Percentiles rank a stretch among this genome's conserved stretches.
These are phyloP conservation scores for Orbilia ellipsospora DNA, from an alignment of 2,329 filamentous ascomycete species.

Conservation along the genomic window DNA sequence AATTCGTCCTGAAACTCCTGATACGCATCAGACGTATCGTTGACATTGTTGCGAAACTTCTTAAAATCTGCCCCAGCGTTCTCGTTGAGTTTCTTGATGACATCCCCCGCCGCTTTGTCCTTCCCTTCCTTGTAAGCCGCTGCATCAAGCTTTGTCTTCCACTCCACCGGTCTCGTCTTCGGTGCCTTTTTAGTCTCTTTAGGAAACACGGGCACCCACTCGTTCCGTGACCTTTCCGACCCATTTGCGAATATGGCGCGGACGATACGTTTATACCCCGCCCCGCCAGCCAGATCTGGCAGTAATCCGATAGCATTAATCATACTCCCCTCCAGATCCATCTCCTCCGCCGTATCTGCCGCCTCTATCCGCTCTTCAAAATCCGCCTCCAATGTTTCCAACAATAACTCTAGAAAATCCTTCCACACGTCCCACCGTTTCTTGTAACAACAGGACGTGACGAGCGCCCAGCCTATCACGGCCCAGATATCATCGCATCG, in stretches of 20 bases:
- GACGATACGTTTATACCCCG: conserved; percentile 49
- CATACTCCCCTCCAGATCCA: conserved; percentile 43
- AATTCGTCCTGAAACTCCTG: conserved; percentile 32
- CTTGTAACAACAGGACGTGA: conserved; percentile 41
- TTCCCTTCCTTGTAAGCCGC: conserved; percentile 1
- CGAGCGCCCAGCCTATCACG: conserved; percentile 45
- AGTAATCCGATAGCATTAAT: conserved; percentile 35
- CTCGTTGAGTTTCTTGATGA: conserved; percentile 2
- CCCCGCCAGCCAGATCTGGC: conserved; percentile 28
- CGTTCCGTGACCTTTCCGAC: conserved; percentile 41
- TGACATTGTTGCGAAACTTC: conserved; percentile 29
- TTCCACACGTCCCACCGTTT: conserved; percentile 45
- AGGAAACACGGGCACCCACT: conserved; percentile 37
- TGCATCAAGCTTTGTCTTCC: conserved; percentile 19
- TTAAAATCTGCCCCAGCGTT: conserved; percentile 15
- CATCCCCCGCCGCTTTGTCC: neutral
- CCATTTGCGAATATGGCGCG: conserved; percentile 50
- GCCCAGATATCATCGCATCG: conserved; percentile 47
- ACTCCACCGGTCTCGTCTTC: conserved; percentile 20
- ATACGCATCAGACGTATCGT: conserved; percentile 35
- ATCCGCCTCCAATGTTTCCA: conserved; percentile 40
- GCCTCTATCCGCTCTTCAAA: conserved; percentile 42
- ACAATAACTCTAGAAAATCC: conserved; percentile 33
- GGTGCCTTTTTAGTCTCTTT: conserved; percentile 46
- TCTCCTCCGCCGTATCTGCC: conserved; percentile 4